These are phyloP conservation scores for Ceratocystis colombiana DNA, from an alignment of 2,329 filamentous ascomycete species.

Conservation along the genomic window DNA sequence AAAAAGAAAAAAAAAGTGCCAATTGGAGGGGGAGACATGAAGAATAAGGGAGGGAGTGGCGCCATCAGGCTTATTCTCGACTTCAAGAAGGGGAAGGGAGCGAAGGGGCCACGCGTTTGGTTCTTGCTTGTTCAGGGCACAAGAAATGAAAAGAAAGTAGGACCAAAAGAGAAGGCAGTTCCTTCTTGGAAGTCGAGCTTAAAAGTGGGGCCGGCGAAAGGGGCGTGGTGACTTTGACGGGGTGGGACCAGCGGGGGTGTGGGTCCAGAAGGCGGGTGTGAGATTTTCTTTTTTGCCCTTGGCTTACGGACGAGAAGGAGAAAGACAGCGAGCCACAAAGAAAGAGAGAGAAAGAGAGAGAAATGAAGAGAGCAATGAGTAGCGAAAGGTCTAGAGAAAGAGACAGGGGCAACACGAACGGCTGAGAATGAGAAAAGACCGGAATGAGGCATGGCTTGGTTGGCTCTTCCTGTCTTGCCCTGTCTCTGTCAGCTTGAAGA, in stretches of 20 bases:
- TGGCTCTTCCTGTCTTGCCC: too few relatives aligned
- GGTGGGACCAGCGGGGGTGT: conserved; percentile 3
- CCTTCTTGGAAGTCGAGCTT: background rate
- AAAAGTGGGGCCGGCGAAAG: background rate
- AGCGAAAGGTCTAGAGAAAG: background rate
- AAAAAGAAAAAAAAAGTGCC: background rate
- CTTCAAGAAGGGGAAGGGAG: too few relatives aligned
- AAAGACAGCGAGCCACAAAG: background rate
- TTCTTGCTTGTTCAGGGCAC: background rate
- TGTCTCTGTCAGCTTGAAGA: background rate
- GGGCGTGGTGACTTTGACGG: background rate
- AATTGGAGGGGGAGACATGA: background rate
- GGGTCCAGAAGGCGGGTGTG: background rate
- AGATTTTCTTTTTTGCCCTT: background rate
- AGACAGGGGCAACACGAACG: background rate
- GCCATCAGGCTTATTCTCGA: background rate
- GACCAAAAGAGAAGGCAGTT: background rate
- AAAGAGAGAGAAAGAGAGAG: background rate
- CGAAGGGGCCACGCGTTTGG: background rate
- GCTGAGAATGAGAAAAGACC: background rate
- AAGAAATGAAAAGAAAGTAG: too few relatives aligned
- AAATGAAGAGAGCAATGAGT: background rate
- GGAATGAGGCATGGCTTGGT: background rate
- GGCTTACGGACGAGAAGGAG: background rate
- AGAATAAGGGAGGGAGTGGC: background rate